Percentiles rank a stretch among this genome's conserved stretches.
phyloP scores from a whole-genome alignment of 441 rosid genomes.

The Euphorbia corollata region DNA sequence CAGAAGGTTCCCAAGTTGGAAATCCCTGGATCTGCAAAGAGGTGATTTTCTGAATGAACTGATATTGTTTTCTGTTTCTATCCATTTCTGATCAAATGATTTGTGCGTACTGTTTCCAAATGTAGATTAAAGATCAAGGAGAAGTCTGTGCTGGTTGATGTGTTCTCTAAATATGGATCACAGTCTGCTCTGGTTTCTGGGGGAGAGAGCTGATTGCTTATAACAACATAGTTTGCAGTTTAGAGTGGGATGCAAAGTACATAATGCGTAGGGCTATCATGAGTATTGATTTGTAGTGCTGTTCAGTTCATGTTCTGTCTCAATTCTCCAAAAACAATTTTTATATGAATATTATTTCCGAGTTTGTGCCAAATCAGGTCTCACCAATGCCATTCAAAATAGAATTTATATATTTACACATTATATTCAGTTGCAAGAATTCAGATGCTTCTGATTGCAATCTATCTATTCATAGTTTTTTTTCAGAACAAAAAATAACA shows the following conservation, averaged over 20 bases:
- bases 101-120: neutral
- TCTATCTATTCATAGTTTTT: too few relatives aligned
- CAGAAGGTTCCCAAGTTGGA: conserved; percentile 34
- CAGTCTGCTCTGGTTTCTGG: conserved; percentile 32
- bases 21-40: conserved; percentile 67
- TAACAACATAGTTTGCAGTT: neutral
- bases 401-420: neutral
- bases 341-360: neutral
- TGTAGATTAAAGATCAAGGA: conserved; percentile 71
- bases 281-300: too few relatives aligned
- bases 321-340: neutral
- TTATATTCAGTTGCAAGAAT: neutral
- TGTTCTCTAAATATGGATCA: conserved; percentile 58
- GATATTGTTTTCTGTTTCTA: neutral
- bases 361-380: neutral
- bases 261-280: neutral
- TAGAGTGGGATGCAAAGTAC: neutral
- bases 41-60: conserved; percentile 31
- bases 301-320: neutral
- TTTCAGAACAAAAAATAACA: too few relatives aligned
- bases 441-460: too few relatives aligned
- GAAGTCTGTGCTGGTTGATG: conserved; percentile 57
- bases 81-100: neutral
- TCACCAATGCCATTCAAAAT: neutral
- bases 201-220: conserved; percentile 21